A percentile compares a stretch with the other conserved stretches of the same genome.
phyloP scores from a whole-genome alignment of 768 basidiomycete genomes.

The Tubosaeta sp. region DNA sequence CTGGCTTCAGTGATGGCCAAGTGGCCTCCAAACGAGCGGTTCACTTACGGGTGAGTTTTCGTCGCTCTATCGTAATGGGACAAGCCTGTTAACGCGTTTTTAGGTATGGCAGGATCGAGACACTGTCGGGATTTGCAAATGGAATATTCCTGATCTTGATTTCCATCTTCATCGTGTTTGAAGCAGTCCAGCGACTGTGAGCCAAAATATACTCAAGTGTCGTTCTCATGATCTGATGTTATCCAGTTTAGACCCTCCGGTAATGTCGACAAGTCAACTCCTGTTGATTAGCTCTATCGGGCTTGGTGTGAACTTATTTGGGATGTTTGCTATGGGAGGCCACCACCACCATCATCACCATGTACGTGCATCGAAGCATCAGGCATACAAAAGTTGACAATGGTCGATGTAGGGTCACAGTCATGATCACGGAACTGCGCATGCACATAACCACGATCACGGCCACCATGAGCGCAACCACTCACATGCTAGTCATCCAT shows the following conservation, averaged over 20 bases:
- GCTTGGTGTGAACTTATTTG: constrained; percentile 91
- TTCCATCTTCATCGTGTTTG: constrained; percentile 97
- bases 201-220: constrained; percentile 21
- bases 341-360: constrained; percentile 71
- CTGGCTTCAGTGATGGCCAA: constrained; percentile 97
- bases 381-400: background rate
- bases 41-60: constrained; percentile 82
- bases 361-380: constrained; percentile 38
- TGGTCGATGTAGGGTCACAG: constrained; percentile 15
- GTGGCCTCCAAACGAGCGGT: constrained; percentile 92
- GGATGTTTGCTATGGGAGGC: constrained; percentile 98
- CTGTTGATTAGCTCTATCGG: constrained; percentile 86
- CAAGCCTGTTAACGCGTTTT: background rate
- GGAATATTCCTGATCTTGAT: constrained; percentile 92
- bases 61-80: background rate
- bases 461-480: constrained; percentile 26
- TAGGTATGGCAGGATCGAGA: constrained; percentile 95
- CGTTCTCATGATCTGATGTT: background rate
- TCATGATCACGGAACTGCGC: constrained; percentile 12
- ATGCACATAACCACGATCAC: constrained; percentile 15
- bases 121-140: constrained; percentile 96
- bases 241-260: constrained; percentile 72
- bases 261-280: constrained; percentile 95
- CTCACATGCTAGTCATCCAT: constrained; percentile 33
- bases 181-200: constrained; percentile 92